phyloP scores from a whole-genome alignment of 1,284 basidiomycete genomes.

The Malassezia yamatoensis region DNA sequence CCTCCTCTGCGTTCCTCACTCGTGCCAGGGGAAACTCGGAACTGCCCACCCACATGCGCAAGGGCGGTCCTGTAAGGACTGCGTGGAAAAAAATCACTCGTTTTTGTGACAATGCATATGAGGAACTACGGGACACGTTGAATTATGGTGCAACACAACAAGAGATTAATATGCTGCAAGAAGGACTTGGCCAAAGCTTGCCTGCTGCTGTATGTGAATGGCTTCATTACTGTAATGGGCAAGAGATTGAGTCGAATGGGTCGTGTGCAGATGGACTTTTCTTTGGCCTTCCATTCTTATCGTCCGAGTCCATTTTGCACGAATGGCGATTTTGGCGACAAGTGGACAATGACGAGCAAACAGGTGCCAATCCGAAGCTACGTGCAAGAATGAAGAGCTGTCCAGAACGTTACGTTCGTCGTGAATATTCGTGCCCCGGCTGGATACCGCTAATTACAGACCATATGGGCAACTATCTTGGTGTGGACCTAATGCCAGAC shows the following conservation, averaged over 20 bases:
- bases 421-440: slow-evolving; percentile 79
- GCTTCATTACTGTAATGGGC: slow-evolving; percentile 39
- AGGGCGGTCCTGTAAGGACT: slow-evolving; percentile 16
- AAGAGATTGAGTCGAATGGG: slow-evolving; percentile 40
- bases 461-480: slow-evolving; percentile 89
- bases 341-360: slow-evolving; percentile 40
- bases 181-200: slow-evolving; percentile 33
- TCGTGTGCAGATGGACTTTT: slow-evolving; percentile 45
- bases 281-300: slow-evolving; percentile 40
- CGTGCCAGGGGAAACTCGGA: neutral
- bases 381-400: slow-evolving; percentile 65
- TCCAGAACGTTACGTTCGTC: slow-evolving; percentile 80
- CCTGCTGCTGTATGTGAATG: slow-evolving; percentile 41
- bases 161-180: slow-evolving; percentile 36
- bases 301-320: slow-evolving; percentile 33
- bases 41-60: neutral
- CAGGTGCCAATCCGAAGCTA: slow-evolving; percentile 34
- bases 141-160: slow-evolving; percentile 40
- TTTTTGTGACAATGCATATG: slow-evolving; percentile 37
- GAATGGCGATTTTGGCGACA: slow-evolving; percentile 46
- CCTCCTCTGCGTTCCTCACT: neutral
- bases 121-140: slow-evolving; percentile 42
- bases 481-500: slow-evolving; percentile 80
- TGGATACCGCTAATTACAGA: slow-evolving; percentile 94
- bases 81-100: slow-evolving; percentile 40